Conservation (phyloP, 177 flowering plant species). For the Tripterygium wilfordii region DNA sequence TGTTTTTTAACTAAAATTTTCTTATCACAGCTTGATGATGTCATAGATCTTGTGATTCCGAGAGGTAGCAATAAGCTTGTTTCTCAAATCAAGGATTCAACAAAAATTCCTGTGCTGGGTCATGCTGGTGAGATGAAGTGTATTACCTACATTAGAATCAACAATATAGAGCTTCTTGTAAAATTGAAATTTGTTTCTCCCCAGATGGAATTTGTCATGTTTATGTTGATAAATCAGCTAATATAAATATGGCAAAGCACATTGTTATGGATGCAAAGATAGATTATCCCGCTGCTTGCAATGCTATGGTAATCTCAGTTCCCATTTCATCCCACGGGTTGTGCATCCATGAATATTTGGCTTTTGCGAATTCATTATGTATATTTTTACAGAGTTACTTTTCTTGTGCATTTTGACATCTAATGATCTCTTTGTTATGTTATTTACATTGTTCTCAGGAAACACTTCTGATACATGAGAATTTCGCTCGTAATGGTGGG, state of each 20-base stretch:
- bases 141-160: too few relatives aligned
- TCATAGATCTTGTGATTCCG: constrained; percentile 97
- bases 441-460: too few relatives aligned
- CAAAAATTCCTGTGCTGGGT: constrained; percentile 98
- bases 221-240: constrained; percentile 84
- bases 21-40: constrained; percentile 99
- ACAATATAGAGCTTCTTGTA: too few relatives aligned
- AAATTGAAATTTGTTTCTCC: too few relatives aligned
- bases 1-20: too few relatives aligned
- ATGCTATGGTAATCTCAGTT: constrained; percentile 76
- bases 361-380: too few relatives aligned
- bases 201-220: constrained; percentile 99
- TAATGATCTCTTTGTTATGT: too few relatives aligned
- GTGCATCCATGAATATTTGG: too few relatives aligned
- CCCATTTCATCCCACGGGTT: too few relatives aligned
- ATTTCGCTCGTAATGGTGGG: constrained; percentile 44
- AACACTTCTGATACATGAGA: constrained; percentile 92
- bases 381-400: too few relatives aligned
- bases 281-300: constrained; percentile 98
- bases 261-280: constrained; percentile 86
- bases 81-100: constrained; percentile 81
- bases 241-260: constrained; percentile 67
- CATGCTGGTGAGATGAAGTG: constrained; percentile 75
- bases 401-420: too few relatives aligned
- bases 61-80: constrained; percentile 99